Evolutionary conservation across 2,329 filamentous ascomycete species (phyloP).

Genomic region (Botrytis medusae): DNA sequence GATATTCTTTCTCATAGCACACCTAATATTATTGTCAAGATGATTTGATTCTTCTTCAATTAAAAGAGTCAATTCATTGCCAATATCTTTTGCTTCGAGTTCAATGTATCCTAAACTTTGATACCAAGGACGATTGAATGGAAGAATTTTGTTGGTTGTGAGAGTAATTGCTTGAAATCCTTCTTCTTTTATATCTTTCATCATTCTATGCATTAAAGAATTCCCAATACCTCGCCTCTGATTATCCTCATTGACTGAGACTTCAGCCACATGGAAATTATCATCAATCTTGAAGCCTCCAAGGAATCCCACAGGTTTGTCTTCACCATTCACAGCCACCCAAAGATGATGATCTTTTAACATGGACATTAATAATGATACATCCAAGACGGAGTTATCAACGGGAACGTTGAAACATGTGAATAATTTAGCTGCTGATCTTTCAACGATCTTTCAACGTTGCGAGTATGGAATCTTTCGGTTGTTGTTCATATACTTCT

Average conservation of each 20-base stretch:
- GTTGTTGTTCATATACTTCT: slow-evolving; percentile 20
- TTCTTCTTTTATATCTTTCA: slow-evolving; percentile 33
- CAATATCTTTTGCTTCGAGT: slow-evolving; percentile 29
- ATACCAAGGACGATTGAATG: slow-evolving; percentile 39
- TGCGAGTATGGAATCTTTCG: too few relatives aligned
- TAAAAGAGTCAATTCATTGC: slow-evolving; percentile 9
- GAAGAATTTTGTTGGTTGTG: slow-evolving; percentile 36
- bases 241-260: slow-evolving; percentile 35
- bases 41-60: slow-evolving; percentile 6
- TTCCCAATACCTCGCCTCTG: slow-evolving; percentile 38
- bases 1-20: slow-evolving; percentile 19
- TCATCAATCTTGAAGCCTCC: slow-evolving; percentile 34
- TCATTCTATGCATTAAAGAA: slow-evolving; percentile 36
- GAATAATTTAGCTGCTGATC: slow-evolving; percentile 37
- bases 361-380: slow-evolving; percentile 29
- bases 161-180: slow-evolving; percentile 35
- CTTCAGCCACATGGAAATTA: slow-evolving; percentile 38
- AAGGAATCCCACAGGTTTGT: slow-evolving; percentile 37
- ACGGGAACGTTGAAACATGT: slow-evolving; percentile 31
- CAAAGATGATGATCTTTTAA: slow-evolving; percentile 35
- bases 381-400: slow-evolving; percentile 32
- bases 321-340: slow-evolving; percentile 34
- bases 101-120: slow-evolving; percentile 35
- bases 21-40: not conserved
- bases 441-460: too few relatives aligned